Conservation (phyloP, 228 moss, liverwort and hornwort genomes). For the Sphagnum fallax region DNA sequence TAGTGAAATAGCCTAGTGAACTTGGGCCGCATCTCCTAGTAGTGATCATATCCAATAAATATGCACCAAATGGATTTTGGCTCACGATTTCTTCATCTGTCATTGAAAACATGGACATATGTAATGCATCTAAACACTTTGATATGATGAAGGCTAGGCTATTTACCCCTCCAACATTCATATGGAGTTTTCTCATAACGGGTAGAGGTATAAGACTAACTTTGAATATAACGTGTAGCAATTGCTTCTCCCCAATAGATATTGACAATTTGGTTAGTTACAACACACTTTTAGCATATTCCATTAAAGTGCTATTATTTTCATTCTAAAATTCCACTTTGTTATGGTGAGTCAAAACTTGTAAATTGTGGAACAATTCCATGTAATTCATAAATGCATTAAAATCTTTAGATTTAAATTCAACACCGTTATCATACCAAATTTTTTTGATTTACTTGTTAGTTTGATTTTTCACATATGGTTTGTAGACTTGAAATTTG, state of each 20-base stretch:
- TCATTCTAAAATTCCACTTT: constrained; percentile 1
- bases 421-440: not conserved
- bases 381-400: not conserved
- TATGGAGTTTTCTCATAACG: not conserved
- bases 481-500: not conserved
- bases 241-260: not conserved
- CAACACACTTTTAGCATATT: not conserved
- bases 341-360: not conserved
- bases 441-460: not conserved
- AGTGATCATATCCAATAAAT: constrained; percentile 14
- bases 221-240: not conserved
- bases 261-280: not conserved
- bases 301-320: not conserved
- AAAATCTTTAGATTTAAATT: not conserved
- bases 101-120: constrained; percentile 5
- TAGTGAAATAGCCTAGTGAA: no score
- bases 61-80: not conserved
- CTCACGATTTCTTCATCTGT: not conserved
- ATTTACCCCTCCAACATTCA: not conserved
- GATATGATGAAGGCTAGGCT: not conserved
- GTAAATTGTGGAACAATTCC: not conserved
- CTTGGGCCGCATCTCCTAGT: no score
- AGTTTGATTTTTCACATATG: not conserved
- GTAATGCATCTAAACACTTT: not conserved
- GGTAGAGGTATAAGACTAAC: not conserved